Conservation (phyloP, 352 stramenopile genomes). For the Globisporangium cystogenes region DNA sequence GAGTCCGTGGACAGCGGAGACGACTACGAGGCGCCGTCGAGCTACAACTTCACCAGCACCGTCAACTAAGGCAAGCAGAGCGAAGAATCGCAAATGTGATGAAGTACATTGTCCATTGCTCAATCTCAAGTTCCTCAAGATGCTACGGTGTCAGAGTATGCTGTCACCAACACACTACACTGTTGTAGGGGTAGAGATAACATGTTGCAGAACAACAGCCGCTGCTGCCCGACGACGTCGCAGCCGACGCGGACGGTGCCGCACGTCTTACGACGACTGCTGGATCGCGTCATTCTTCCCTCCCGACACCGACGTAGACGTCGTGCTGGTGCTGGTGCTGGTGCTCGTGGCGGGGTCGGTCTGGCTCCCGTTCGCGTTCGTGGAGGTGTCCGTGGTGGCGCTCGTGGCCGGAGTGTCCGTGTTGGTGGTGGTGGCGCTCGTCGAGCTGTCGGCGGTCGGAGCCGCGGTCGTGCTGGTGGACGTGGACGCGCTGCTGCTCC, state of each 20-base stretch:
- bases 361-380: background rate
- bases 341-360: background rate
- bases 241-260: too few relatives aligned
- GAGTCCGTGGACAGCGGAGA: background rate
- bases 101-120: background rate
- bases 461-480: too few relatives aligned
- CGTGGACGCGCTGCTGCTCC: conserved; percentile 5
- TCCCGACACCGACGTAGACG: too few relatives aligned
- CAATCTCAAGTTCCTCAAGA: too few relatives aligned
- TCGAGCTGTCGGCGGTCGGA: background rate
- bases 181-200: too few relatives aligned
- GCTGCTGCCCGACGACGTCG: too few relatives aligned
- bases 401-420: conserved; percentile 9
- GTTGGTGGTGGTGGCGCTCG: background rate
- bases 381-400: background rate
- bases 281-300: too few relatives aligned
- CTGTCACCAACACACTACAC: too few relatives aligned
- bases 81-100: background rate
- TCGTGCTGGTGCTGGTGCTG: background rate
- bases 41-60: conserved; percentile 28
- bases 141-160: too few relatives aligned
- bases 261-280: too few relatives aligned
- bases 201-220: too few relatives aligned
- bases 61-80: conserved; percentile 27
- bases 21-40: background rate